Evolutionary conservation across 2,329 filamentous ascomycete genomes (phyloP).

Genomic region (Fusarium torulosum): DNA sequence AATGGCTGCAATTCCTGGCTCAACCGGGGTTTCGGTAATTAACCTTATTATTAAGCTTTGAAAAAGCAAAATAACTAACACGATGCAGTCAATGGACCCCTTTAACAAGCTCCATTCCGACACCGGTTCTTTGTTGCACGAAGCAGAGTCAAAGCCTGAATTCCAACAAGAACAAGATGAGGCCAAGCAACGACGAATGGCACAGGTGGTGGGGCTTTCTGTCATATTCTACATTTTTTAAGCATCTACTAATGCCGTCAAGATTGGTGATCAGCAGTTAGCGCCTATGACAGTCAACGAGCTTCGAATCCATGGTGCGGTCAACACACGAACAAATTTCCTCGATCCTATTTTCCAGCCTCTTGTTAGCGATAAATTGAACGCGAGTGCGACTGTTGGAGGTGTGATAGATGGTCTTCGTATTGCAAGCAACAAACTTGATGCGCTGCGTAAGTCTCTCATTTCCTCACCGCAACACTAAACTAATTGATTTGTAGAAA

Average conservation of each 20-base stretch:
- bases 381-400: constrained; percentile 79
- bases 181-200: constrained; percentile 56
- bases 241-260: constrained; percentile 34
- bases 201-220: constrained; percentile 51
- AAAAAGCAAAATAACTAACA: constrained; percentile 39
- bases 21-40: constrained; percentile 50
- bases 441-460: constrained; percentile 75
- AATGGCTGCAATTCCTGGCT: constrained; percentile 54
- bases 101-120: constrained; percentile 58
- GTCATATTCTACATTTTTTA: not conserved
- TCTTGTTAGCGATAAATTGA: constrained; percentile 75
- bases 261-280: constrained; percentile 78
- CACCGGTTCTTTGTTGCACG: constrained; percentile 54
- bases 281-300: constrained; percentile 90
- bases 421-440: constrained; percentile 78
- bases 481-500: constrained; percentile 66
- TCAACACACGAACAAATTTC: constrained; percentile 85
- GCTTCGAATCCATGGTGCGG: constrained; percentile 84
- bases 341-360: constrained; percentile 85
- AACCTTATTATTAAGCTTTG: not conserved
- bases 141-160: constrained; percentile 55
- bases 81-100: constrained; percentile 52
- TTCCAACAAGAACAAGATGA: constrained; percentile 55
- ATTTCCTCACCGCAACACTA: constrained; percentile 28
- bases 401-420: constrained; percentile 82